These are phyloP conservation scores for Eimeria praecox DNA, from an alignment of 169 alveolate genomes.

Conservation along the genomic window DNA sequence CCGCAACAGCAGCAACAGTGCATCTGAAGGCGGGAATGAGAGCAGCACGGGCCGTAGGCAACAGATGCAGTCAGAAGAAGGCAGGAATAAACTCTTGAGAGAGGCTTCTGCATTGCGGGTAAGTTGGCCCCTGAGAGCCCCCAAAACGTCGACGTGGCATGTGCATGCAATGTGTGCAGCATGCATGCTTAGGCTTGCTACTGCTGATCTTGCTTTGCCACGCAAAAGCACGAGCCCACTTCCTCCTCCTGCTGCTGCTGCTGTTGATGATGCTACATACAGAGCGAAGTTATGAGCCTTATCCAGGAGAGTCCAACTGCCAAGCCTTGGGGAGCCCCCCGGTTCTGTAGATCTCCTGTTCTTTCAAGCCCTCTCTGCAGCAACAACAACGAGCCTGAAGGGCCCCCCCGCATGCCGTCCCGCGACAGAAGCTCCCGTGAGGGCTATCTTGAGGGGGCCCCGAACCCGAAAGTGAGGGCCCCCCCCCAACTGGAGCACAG, in stretches of 20 bases:
- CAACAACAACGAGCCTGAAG: background rate
- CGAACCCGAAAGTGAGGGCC: background rate
- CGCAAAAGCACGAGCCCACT: background rate
- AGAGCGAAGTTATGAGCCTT: conserved; percentile 55
- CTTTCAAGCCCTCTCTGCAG: background rate
- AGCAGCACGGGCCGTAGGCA: background rate
- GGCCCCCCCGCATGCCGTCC: background rate
- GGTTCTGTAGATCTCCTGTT: background rate
- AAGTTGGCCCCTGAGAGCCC: background rate
- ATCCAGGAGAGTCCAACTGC: conserved; percentile 10
- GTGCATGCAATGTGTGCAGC: background rate
- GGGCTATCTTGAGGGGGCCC: background rate
- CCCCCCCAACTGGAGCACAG: background rate
- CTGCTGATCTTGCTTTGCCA: background rate
- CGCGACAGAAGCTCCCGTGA: background rate
- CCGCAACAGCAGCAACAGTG: background rate
- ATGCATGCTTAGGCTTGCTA: background rate
- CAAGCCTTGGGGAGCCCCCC: conserved; percentile 42
- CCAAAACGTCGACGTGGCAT: background rate
- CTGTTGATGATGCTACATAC: conserved; percentile 11
- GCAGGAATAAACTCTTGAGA: conserved; percentile 1
- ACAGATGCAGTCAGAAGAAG: background rate
- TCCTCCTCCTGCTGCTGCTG: background rate
- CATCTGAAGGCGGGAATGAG: background rate
- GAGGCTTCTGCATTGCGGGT: conserved; percentile 24